Percentiles rank a stretch among this genome's conserved stretches.
Conservation (phyloP, 176 grass and related monocot species). For the Zea luxurians region DNA sequence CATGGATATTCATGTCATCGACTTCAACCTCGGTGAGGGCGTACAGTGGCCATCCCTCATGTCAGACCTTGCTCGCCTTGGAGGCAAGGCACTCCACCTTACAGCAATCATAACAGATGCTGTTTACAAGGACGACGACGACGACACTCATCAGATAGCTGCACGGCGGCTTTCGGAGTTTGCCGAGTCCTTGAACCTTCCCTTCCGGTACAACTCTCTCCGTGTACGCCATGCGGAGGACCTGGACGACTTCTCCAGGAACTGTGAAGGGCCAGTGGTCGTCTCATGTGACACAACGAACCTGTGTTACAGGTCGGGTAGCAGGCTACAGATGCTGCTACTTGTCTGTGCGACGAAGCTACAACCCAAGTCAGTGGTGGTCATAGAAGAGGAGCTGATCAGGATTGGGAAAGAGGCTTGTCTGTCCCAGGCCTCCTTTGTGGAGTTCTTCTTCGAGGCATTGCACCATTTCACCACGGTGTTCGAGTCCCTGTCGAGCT, state of each 20-base stretch:
- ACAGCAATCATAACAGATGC: conserved; percentile 30
- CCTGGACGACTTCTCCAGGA: conserved; percentile 32
- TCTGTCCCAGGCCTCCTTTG: conserved; percentile 26
- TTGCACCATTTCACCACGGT: conserved; percentile 52
- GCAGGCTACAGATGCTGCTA: conserved; percentile 18
- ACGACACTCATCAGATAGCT: not conserved
- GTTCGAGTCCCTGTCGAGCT: conserved; percentile 43
- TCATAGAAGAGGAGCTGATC: conserved; percentile 52
- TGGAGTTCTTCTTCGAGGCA: conserved; percentile 63
- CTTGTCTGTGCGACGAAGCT: conserved; percentile 36
- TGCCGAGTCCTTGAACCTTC: conserved; percentile 41
- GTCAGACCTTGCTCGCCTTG: conserved; percentile 49
- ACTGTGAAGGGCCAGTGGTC: conserved; percentile 31
- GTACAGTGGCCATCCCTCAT: conserved; percentile 65
- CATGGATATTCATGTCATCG: conserved; percentile 41
- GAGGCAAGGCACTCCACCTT: conserved; percentile 43
- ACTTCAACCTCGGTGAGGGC: conserved; percentile 51
- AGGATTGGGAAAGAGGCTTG: conserved; percentile 22
- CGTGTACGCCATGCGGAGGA: conserved; percentile 2
- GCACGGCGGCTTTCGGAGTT: conserved; percentile 42
- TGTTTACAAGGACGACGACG: not conserved
- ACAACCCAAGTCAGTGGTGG: conserved; percentile 42
- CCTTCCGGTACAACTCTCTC: conserved; percentile 41
- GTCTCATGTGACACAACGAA: conserved; percentile 45
- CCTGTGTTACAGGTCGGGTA: conserved; percentile 26